Conservation (phyloP, 2,329 filamentous ascomycete genomes). For the Phoma herbarum region DNA sequence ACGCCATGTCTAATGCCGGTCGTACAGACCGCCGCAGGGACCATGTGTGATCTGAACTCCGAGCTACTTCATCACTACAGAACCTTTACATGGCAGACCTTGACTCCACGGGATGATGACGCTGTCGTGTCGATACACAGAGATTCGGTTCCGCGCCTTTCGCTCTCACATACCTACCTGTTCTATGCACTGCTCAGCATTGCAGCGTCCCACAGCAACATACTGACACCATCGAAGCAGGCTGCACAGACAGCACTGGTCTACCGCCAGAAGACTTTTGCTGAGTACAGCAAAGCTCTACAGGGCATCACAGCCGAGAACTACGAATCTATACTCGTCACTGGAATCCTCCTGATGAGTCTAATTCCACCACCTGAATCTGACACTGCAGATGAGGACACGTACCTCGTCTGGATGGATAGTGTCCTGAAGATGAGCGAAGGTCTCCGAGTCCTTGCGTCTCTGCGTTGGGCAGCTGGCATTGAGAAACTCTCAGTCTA, state of each 20-base stretch:
- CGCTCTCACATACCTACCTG: slow-evolving; percentile 35
- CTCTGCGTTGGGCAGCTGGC: slow-evolving; percentile 41
- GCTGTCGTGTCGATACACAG: slow-evolving; percentile 31
- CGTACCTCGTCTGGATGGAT: slow-evolving; percentile 37
- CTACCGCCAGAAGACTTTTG: slow-evolving; percentile 42
- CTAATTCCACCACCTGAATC: slow-evolving; percentile 31
- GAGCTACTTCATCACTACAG: slow-evolving; percentile 41
- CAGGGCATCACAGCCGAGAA: slow-evolving; percentile 43
- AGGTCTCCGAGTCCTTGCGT: slow-evolving; percentile 42
- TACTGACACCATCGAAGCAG: slow-evolving; percentile 23
- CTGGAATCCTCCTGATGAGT: slow-evolving; percentile 35
- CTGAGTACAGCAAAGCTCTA: slow-evolving; percentile 38
- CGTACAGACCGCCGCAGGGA: slow-evolving; percentile 30
- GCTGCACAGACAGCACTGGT: slow-evolving; percentile 26
- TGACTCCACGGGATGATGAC: slow-evolving; percentile 34
- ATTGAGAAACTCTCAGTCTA: slow-evolving; percentile 46
- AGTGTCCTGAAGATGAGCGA: slow-evolving; percentile 42
- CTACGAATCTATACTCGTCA: slow-evolving; percentile 44
- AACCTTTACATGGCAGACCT: slow-evolving; percentile 32
- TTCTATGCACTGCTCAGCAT: slow-evolving; percentile 42
- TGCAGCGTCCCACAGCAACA: slow-evolving; percentile 35
- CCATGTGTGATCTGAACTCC: slow-evolving; percentile 31
- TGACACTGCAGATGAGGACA: slow-evolving; percentile 15
- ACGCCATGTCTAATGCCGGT: slow-evolving; percentile 31
- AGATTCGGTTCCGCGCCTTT: slow-evolving; percentile 34